These are phyloP conservation scores for Aegilops umbellulata DNA, from an alignment of 176 grass and related monocot genomes.

Conservation along the genomic window DNA sequence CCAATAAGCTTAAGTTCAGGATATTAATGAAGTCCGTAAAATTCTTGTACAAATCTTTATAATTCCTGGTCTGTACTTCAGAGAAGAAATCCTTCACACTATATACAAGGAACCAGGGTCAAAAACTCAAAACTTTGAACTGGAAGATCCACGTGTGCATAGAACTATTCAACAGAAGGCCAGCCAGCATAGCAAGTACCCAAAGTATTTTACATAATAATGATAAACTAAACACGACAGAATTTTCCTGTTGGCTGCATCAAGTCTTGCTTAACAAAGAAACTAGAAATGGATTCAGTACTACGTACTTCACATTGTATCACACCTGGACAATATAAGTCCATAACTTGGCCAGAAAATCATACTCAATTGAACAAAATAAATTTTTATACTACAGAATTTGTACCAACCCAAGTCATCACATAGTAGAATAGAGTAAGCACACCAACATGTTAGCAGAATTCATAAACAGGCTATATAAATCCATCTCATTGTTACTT, in stretches of 20 bases:
- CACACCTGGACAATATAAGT: not conserved
- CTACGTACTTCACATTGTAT: not conserved
- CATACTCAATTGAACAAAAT: not conserved
- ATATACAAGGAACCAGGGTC: conserved; percentile 20
- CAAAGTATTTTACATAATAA: not conserved
- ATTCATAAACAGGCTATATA: not conserved
- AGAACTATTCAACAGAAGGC: not conserved
- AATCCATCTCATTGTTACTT: not conserved
- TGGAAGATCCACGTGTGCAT: not conserved
- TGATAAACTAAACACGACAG: not conserved
- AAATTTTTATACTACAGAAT: not conserved
- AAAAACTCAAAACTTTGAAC: conserved; percentile 3
- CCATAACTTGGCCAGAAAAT: not conserved
- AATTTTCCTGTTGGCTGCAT: not conserved
- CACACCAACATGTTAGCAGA: not conserved
- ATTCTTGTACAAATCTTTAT: conserved; percentile 77
- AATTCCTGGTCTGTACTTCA: conserved; percentile 53
- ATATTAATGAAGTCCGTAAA: conserved; percentile 58
- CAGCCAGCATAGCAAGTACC: not conserved
- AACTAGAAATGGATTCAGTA: not conserved
- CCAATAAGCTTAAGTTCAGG: conserved; percentile 50
- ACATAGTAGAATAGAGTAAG: not conserved
- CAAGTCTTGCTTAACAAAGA: not conserved
- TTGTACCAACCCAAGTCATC: not conserved
- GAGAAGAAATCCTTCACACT: conserved; percentile 81